phyloP scores from a whole-genome alignment of 352 stramenopile species.

The Aphanomyces cochlioides region DNA sequence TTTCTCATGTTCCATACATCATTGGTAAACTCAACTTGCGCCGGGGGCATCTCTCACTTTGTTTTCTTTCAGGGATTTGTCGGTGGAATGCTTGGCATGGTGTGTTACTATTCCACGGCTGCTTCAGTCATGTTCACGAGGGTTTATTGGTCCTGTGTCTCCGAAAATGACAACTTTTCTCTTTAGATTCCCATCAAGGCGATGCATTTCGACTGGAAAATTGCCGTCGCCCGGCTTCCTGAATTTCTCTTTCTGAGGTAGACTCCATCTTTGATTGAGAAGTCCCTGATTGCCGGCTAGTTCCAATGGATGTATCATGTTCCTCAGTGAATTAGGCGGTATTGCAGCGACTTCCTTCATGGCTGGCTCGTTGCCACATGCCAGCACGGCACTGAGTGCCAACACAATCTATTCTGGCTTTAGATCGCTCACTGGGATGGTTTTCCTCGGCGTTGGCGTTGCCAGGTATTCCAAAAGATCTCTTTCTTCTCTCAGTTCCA shows the following conservation, averaged over 20 bases:
- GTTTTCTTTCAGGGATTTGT: background rate
- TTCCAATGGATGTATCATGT: constrained; percentile 50
- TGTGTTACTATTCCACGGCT: background rate
- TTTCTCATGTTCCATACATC: constrained; percentile 81
- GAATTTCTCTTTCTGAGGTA: constrained; percentile 26
- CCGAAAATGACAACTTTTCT: background rate
- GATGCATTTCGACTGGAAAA: constrained; percentile 10
- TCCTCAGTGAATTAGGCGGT: constrained; percentile 82
- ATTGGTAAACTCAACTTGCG: constrained; percentile 34
- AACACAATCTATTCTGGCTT: constrained; percentile 79
- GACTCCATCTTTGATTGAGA: background rate
- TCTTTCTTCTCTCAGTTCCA: background rate
- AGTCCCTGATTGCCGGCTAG: constrained; percentile 5
- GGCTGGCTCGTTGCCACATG: constrained; percentile 63
- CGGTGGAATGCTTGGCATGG: constrained; percentile 4
- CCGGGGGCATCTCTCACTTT: background rate
- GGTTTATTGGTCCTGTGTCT: no score
- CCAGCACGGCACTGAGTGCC: constrained; percentile 76
- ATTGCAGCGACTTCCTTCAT: constrained; percentile 65
- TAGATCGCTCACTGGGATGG: constrained; percentile 57
- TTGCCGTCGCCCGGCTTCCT: background rate
- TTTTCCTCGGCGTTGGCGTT: constrained; percentile 67
- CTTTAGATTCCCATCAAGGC: background rate
- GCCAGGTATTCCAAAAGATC: constrained; percentile 26
- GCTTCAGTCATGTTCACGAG: background rate